phyloP scores from a whole-genome alignment of 139 green algal genomes.

The Picochlorum sp. region DNA sequence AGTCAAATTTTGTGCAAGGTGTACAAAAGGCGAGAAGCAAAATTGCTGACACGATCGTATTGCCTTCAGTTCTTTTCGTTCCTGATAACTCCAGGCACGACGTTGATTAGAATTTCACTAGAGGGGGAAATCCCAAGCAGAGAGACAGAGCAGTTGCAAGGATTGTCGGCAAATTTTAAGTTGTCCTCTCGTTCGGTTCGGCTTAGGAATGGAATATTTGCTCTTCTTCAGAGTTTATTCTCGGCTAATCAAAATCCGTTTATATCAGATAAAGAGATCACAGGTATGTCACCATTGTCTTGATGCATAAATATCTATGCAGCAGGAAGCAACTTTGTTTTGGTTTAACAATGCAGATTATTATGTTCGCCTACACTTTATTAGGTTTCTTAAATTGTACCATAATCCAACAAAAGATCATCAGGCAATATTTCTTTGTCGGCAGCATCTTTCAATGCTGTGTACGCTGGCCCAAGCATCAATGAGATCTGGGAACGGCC shows the following conservation, averaged over 20 bases:
- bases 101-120: not conserved
- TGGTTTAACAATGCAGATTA: slow-evolving; percentile 19
- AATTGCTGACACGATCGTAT: no score
- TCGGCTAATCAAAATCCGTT: slow-evolving; percentile 29
- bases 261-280: slow-evolving; percentile 12
- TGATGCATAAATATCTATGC: not conserved
- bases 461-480: slow-evolving; percentile 20
- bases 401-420: slow-evolving; percentile 28
- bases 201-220: slow-evolving; percentile 18
- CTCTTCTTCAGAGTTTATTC: slow-evolving; percentile 22
- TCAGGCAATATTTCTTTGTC: slow-evolving; percentile 26
- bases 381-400: slow-evolving; percentile 40
- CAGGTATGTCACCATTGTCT: slow-evolving; percentile 3
- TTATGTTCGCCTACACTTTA: slow-evolving; percentile 38
- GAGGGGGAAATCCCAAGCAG: not conserved
- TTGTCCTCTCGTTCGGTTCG: not conserved
- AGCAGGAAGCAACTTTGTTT: not conserved
- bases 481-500: not conserved
- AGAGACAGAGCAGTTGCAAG: no score
- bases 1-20: no score
- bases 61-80: not conserved
- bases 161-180: not conserved
- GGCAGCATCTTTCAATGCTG: slow-evolving; percentile 28
- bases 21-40: no score
- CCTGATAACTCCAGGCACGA: not conserved